Evolutionary conservation across 129 eudicot genomes (phyloP).

Genomic region (Heracleum sosnowskyi): DNA sequence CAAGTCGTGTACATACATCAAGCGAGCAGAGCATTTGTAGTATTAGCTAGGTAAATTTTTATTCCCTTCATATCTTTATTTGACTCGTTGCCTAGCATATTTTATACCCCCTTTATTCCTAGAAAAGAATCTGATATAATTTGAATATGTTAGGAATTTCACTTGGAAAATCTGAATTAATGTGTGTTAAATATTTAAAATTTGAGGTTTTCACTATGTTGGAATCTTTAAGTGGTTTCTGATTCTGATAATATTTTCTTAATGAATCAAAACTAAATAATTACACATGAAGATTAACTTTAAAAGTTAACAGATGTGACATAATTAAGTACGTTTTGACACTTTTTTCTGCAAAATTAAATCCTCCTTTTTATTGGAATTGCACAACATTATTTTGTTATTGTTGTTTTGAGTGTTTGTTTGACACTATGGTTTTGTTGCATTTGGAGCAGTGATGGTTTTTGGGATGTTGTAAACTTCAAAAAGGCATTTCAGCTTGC

Average conservation of each 20-base stretch:
- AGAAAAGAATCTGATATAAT: neutral
- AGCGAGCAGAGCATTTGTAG: constrained; percentile 58
- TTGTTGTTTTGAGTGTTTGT: neutral
- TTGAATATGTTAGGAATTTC: too few species aligned
- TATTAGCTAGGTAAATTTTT: constrained; percentile 70
- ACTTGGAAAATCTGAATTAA: too few species aligned
- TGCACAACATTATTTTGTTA: neutral
- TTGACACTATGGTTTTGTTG: neutral
- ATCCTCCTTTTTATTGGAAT: neutral
- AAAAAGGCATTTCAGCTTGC: constrained; percentile 84
- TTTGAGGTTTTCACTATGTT: neutral
- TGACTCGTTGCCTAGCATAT: neutral
- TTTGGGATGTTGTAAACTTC: constrained; percentile 82
- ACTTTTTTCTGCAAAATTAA: too few species aligned
- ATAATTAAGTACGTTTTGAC: neutral
- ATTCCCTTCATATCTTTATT: neutral
- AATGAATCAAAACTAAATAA: neutral
- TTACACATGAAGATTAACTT: neutral
- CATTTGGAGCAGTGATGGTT: constrained; percentile 65
- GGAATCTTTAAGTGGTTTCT: neutral
- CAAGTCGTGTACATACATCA: constrained; percentile 58
- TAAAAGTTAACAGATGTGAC: neutral
- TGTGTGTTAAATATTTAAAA: neutral
- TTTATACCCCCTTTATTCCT: neutral
- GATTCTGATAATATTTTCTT: neutral